phyloP scores from a whole-genome alignment of 2,329 filamentous ascomycete genomes.

The Fusarium concolor region DNA sequence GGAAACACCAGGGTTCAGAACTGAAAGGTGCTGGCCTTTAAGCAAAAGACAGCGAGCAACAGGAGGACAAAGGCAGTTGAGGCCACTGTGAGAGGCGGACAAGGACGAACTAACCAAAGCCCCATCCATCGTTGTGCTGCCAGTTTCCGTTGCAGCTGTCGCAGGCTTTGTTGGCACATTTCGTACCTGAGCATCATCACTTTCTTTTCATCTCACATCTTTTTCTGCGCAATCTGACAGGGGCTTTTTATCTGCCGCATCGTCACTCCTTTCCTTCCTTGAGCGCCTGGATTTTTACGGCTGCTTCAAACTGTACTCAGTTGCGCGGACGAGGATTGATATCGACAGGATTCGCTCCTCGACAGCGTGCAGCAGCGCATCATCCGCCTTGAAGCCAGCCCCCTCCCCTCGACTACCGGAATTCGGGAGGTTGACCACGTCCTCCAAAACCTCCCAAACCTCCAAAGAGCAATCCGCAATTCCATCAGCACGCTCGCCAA shows the following conservation, averaged over 20 bases:
- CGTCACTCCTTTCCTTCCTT: conserved; percentile 36
- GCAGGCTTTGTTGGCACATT: conserved; percentile 31
- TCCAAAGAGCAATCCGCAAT: conserved; percentile 47
- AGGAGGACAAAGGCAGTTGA: conserved; percentile 25
- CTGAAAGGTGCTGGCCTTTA: conserved; percentile 19
- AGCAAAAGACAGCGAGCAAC: conserved; percentile 22
- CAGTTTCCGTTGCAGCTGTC: conserved; percentile 34
- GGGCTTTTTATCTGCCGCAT: conserved; percentile 36
- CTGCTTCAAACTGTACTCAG: conserved; percentile 10
- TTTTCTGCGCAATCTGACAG: conserved; percentile 34
- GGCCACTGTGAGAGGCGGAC: conserved; percentile 29
- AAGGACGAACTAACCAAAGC: conserved; percentile 27
- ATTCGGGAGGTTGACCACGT: conserved; percentile 53
- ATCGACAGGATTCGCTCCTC: conserved; percentile 30
- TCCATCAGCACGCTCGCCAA: conserved; percentile 47
- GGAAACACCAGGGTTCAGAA: conserved; percentile 19
- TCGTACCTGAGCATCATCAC: conserved; percentile 37
- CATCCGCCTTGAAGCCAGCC: conserved; percentile 39
- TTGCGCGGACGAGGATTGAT: conserved; percentile 37
- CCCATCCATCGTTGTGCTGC: conserved; percentile 32
- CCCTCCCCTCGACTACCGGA: conserved; percentile 38
- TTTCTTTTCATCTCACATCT: conserved; percentile 38
- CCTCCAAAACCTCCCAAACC: conserved; percentile 42
- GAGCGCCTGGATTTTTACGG: conserved; percentile 17
- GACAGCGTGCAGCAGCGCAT: conserved; percentile 39